phyloP scores from a whole-genome alignment of 148 eudicot species.

The Dysphania ambrosioides region DNA sequence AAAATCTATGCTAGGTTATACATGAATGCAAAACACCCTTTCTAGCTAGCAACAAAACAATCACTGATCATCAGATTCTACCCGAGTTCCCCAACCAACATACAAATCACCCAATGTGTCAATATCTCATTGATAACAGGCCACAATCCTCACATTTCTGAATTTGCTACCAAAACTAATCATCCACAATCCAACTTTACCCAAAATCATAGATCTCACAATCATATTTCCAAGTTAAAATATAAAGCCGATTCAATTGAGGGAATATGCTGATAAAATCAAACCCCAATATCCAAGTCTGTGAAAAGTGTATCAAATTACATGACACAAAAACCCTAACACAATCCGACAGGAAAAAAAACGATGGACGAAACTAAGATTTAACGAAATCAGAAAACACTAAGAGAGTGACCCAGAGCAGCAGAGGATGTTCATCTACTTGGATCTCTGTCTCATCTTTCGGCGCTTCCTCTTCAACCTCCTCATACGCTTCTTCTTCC shows the following conservation, averaged over 20 bases:
- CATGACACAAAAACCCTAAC: conserved; percentile 7
- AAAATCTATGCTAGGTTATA: no score
- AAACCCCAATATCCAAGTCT: conserved; percentile 9
- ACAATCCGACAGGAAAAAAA: background rate
- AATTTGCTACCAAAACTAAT: no score
- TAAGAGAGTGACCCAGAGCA: background rate
- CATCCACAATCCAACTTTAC: no score
- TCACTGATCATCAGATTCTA: no score
- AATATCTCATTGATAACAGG: no score
- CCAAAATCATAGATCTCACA: background rate
- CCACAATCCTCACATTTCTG: no score
- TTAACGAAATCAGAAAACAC: conserved; percentile 3
- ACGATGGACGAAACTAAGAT: background rate
- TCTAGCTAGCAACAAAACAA: no score
- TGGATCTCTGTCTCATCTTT: conserved; percentile 65
- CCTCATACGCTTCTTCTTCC: conserved; percentile 77
- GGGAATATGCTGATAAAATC: no score
- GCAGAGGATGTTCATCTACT: conserved; percentile 26
- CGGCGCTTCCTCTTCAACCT: conserved; percentile 63
- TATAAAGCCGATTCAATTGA: background rate
- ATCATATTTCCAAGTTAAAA: background rate
- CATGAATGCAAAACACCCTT: no score
- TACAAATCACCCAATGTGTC: no score
- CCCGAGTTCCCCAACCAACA: no score
- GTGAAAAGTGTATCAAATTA: conserved; percentile 17